Evolutionary conservation across 2,329 filamentous ascomycete species (phyloP), one percentile per base, ranked within the genome.

Genomic region (Tolypocladium pustulatum): DNA sequence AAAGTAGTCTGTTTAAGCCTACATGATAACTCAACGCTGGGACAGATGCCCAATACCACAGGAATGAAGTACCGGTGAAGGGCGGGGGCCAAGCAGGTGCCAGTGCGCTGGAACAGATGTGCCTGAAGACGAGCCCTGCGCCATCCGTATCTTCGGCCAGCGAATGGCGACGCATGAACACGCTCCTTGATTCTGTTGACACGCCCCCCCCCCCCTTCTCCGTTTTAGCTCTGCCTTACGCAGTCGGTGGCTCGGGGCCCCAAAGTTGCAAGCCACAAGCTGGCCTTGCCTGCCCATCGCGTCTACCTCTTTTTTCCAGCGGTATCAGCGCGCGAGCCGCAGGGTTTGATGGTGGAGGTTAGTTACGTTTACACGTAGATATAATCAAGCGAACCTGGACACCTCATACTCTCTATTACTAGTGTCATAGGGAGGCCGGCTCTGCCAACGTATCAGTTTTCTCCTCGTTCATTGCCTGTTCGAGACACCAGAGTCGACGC

Each of bases 251-350:
- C 57, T 54, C 37, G 53, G 53, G 49, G 34, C 52, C 53, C 43
- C 41, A 37, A 34, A 40, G 53, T 55, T 52, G 55, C 57, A 58
- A 55, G 57, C 55, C 53, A 58, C 52, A 54, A 52, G 30, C 34
- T 51, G 43, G 57, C 22, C 38, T n/a, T 30, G 34, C 36, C 41
- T 49, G 22, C n/a, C 34, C 53, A 22, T 12, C n/a, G 37, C 12
- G n/a, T n/a, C 12, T 58, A 25, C 32, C 22, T 20, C 8, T 12
- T 32, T 56, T 54, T 34, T 56, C 41, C 57, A 52, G 57, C 53
- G 43, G 37, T 40, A 41, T 34, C 57, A 25, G 54, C 41, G 30
- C 40, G 7, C 15, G 10, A 34, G 20, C 30, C 2, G 30, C 30
- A 17, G 49, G 34, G 49, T 9, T n/a, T 22, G 17, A 20, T 9